A percentile compares a stretch with the other conserved stretches of the same genome.
Evolutionary conservation across 345 rosid genomes (phyloP).

Genomic region (Microthlaspi erraticum): DNA sequence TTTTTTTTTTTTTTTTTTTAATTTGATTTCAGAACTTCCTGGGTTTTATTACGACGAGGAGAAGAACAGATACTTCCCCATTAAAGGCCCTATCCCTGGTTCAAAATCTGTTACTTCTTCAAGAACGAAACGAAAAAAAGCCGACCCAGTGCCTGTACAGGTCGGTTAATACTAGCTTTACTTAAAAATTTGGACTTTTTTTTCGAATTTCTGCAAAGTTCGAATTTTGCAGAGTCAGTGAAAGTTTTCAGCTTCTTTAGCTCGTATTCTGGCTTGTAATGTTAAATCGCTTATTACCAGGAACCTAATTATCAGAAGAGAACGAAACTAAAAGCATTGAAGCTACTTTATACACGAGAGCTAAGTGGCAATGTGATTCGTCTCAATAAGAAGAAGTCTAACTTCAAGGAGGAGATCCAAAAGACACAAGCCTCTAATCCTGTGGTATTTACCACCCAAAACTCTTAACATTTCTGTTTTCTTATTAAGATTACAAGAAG

Average conservation of each 20-base stretch:
- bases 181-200: neutral
- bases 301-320: conserved; percentile 41
- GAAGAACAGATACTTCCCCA: conserved; percentile 87
- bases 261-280: neutral
- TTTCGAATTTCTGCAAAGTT: conserved; percentile 13
- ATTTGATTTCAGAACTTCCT: conserved; percentile 62
- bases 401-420: conserved; percentile 67
- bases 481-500: neutral
- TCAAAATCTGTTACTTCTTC: conserved; percentile 49
- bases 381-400: conserved; percentile 48
- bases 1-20: neutral
- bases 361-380: conserved; percentile 56
- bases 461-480: neutral
- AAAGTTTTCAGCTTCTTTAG: conserved; percentile 8
- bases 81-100: conserved; percentile 81
- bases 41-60: conserved; percentile 86
- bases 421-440: conserved; percentile 70
- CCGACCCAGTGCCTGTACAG: conserved; percentile 43
- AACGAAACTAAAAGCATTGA: conserved; percentile 42
- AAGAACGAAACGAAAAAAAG: conserved; percentile 32
- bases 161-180: conserved; percentile 31
- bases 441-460: conserved; percentile 49
- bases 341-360: conserved; percentile 71
- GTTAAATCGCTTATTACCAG: conserved; percentile 24
- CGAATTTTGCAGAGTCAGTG: conserved; percentile 15